These are phyloP conservation scores for Osmanthus fragrans DNA, from an alignment of 257 asterid genomes.

Conservation along the genomic window DNA sequence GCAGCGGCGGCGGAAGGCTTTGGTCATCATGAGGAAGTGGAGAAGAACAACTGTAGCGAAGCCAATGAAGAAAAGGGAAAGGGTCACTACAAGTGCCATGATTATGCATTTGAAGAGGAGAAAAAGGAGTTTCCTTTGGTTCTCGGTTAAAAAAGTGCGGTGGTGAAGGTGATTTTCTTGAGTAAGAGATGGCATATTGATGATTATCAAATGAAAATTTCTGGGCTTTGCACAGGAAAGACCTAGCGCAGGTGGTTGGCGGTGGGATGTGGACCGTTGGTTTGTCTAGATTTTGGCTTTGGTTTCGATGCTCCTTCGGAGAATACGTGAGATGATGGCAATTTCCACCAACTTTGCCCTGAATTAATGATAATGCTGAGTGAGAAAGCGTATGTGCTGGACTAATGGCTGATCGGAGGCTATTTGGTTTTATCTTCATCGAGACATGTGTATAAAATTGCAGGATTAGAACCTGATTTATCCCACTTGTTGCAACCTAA, in stretches of 20 bases:
- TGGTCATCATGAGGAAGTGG: constrained; percentile 67
- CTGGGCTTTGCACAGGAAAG: not conserved
- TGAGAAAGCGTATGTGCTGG: not conserved
- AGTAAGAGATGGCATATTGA: constrained; percentile 27
- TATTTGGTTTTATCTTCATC: too few relatives aligned
- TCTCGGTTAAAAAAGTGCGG: constrained; percentile 25
- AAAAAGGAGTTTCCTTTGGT: constrained; percentile 50
- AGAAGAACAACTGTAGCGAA: constrained; percentile 79
- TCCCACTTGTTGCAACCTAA: too few relatives aligned
- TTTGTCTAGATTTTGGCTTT: not conserved
- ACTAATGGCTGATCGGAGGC: not conserved
- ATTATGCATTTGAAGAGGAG: constrained; percentile 66
- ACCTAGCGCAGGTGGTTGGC: not conserved
- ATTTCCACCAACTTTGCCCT: not conserved
- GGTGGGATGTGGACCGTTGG: not conserved
- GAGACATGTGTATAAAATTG: too few relatives aligned
- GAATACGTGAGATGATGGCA: not conserved
- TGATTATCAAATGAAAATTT: not conserved
- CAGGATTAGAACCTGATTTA: too few relatives aligned
- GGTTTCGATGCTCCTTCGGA: not conserved
- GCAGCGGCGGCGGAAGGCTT: constrained; percentile 60
- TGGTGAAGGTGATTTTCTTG: constrained; percentile 14
- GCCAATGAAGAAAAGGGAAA: constrained; percentile 82
- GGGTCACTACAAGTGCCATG: constrained; percentile 59
- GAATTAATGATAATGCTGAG: not conserved